Base-by-base conservation (phyloP, 495 filamentous ascomycete genomes). In the Penicillium parvum region DNA sequence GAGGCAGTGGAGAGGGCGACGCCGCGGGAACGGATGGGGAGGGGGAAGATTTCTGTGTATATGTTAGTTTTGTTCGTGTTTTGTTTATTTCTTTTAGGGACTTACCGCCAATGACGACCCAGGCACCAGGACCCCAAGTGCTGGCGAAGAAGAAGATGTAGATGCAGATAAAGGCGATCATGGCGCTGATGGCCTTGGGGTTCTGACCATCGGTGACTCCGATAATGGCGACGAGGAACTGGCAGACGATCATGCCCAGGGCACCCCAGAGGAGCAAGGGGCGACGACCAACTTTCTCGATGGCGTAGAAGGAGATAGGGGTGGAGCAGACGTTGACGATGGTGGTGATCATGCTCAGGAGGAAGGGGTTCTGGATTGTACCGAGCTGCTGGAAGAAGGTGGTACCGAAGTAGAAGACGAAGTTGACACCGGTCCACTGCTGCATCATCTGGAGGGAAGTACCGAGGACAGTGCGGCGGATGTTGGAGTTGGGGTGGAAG, bases 391-490 rank as follows among this genome's bases (percentile, higher is more conserved):
- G 65, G 69, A 92, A 85, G 78, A 90, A 91, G 37, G 81, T 77
- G 19, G 85, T 88, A 32, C 82, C 83, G 64, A 85, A 92, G 75
- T 90, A 95, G 78, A 94, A 91, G 69, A 94, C 82, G 72, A 92
- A 91, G 75, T 94, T 92, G 68, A 94, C 82, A 70, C 87, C 87
- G 18, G 86, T 83, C 72, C 90, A 66, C 69, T 89, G 85, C 65
- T 89, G 85, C 76, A 86, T 84, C 79, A 86, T 85, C 71, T 89
- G 85, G 25, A 89, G 70, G 11, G 78, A 80, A 30, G 79, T 84
- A 57, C 86, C 87, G 29, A 90, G 74, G 45, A 88, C 75, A 14
- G 84, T 86, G 44, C 85, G 84, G 57, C 86, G 83, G 26, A 86
- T 27, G 64, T 84, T 85, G 60, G 71, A 77, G 64, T 74, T 76